Base-by-base conservation (phyloP, 1,284 basidiomycete genomes). In the Pseudozyma thailandica region DNA sequence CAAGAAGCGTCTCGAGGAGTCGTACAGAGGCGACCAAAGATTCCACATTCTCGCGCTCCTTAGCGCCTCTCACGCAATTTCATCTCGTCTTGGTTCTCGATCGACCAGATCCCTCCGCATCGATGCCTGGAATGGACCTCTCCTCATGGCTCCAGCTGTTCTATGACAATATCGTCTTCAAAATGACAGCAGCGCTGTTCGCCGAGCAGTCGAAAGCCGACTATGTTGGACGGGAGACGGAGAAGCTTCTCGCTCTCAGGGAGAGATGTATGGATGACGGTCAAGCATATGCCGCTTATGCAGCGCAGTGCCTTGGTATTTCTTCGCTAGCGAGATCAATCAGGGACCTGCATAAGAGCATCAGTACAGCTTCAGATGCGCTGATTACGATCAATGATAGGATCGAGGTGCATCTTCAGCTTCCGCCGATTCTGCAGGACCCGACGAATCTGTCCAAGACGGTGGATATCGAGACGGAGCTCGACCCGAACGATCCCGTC, bases 81-180 rank as follows among this genome's bases (percentile, higher is more conserved):
- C 80, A 82, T 53, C 61, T 82, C 25, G 80, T 82, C 12, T 65
- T 82, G 27, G 78, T 82, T 18, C 58, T 82, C 10, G 79, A 82
- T 47, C 66, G 75, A 20, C 74, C 79, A 9, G 78, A 81, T 30
- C 74, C 79, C n/a, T 70, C 75, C 0, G 49, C 74, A 2, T 47
- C 65, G 13, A 55, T 73, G 45, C 49, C 66, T 3, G 53, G 51
- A 10, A 61, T 81, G 50, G 77, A 82, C 41, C 46, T 68, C 3
- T 63, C 66, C 16, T 60, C 72, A 1, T 77, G 73, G 77, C 58
- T 77, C 9, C 71, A 77, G 31, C 56, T 82, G 27, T 82, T 70
- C 35, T 81, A 82, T 62, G 77, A 79, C 56, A 77, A 79, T 43
- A 71, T 82, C 18, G 64, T 77, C 27, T 82, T 82, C 71, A 82